Evolutionary conservation across 192 early-diverging fungal genomes (phyloP).

Genomic region (Obelidium mucronatum): DNA sequence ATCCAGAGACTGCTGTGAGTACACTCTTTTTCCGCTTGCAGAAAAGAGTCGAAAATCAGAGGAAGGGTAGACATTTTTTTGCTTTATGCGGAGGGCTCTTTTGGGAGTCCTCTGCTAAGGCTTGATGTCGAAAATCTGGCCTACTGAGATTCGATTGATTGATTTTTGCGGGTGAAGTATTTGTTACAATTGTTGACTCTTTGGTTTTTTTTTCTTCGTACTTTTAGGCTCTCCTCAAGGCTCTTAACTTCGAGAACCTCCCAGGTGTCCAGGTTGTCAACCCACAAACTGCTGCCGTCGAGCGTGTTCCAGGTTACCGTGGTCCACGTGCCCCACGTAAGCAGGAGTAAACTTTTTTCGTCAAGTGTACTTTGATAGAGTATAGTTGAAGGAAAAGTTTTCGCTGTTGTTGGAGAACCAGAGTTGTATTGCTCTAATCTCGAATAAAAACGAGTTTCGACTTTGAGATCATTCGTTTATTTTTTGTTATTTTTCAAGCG

Average conservation of each 20-base stretch:
- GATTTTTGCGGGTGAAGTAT: neutral
- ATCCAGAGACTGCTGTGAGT: constrained; percentile 87
- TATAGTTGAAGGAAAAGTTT: too few species aligned
- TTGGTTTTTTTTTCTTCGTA: constrained; percentile 29
- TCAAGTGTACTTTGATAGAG: too few species aligned
- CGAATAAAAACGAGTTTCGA: too few species aligned
- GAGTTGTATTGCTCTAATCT: too few species aligned
- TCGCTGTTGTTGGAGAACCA: too few species aligned
- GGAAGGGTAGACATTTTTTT: neutral
- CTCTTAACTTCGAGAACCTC: constrained; percentile 94
- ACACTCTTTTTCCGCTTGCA: too few species aligned
- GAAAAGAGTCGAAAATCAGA: too few species aligned
- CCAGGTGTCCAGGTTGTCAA: constrained; percentile 77
- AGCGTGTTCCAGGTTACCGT: constrained; percentile 48
- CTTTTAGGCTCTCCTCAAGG: constrained; percentile 91
- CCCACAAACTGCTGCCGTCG: constrained; percentile 35
- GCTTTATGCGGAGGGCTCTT: too few species aligned
- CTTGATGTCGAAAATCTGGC: too few species aligned
- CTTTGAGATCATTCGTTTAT: neutral
- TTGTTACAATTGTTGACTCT: neutral
- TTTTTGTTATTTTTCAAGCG: neutral
- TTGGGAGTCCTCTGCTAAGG: too few species aligned
- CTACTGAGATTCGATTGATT: too few species aligned
- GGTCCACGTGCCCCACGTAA: constrained; percentile 22
- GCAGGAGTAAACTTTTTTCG: constrained; percentile 20